These are phyloP conservation scores for Geotrichum macrosporum DNA, from an alignment of 1,139 yeast species.

Conservation along the genomic window DNA sequence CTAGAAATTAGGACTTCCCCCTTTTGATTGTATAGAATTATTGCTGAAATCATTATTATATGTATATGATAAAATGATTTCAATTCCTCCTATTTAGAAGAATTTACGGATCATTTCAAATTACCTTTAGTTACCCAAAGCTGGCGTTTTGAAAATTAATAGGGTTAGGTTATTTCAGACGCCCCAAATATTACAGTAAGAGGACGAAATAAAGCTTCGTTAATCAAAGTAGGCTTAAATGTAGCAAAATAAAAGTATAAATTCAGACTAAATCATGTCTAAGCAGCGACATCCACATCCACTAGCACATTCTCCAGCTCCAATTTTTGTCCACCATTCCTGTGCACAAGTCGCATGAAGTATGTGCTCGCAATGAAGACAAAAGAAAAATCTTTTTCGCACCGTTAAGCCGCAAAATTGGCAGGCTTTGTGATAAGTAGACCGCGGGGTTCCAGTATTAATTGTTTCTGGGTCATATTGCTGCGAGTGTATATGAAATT, in stretches of 20 bases:
- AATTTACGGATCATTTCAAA: too few relatives aligned
- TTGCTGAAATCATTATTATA: constrained; percentile 80
- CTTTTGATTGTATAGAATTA: constrained; percentile 68
- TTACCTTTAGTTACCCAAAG: too few relatives aligned
- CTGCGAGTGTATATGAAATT: constrained; percentile 22
- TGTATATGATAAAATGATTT: too few relatives aligned
- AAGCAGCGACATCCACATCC: constrained; percentile 88
- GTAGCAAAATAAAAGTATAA: neutral
- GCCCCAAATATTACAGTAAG: too few relatives aligned
- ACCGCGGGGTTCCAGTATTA: constrained; percentile 20
- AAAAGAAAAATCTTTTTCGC: constrained; percentile 58
- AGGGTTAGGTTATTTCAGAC: too few relatives aligned
- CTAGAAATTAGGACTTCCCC: constrained; percentile 86
- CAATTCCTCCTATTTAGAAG: too few relatives aligned
- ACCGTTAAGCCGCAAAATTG: constrained; percentile 61
- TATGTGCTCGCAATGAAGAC: constrained; percentile 73
- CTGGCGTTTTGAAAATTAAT: too few relatives aligned
- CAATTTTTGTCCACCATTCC: constrained; percentile 65
- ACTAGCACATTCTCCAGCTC: constrained; percentile 65
- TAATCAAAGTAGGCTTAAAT: too few relatives aligned
- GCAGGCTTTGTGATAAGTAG: constrained; percentile 37
- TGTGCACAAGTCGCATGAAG: constrained; percentile 74
- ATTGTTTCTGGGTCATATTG: constrained; percentile 24
- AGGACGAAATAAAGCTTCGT: too few relatives aligned
- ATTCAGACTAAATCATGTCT: constrained; percentile 19